Conservation (phyloP, 2,329 filamentous ascomycete genomes). For the Penicillium sp. region DNA sequence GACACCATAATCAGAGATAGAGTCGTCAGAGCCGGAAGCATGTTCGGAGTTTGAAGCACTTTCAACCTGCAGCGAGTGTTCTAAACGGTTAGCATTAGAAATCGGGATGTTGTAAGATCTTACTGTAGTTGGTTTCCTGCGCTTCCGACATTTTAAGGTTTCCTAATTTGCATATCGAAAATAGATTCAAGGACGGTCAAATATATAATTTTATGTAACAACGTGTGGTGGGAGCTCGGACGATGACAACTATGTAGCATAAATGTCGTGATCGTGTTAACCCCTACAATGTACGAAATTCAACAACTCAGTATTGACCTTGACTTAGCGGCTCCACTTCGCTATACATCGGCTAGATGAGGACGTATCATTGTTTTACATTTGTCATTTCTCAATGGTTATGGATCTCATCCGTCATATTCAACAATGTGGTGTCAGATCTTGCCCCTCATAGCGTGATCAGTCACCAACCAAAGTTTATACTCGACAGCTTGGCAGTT, state of each 20-base stretch:
- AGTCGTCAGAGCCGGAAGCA: slow-evolving; percentile 1
- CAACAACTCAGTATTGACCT: not conserved
- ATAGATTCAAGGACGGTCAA: too few relatives aligned
- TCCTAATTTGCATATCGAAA: too few relatives aligned
- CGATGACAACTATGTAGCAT: slow-evolving; percentile 9
- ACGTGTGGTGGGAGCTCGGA: not conserved
- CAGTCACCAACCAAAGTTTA: not conserved
- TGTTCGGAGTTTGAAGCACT: not conserved
- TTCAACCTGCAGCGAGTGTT: not conserved
- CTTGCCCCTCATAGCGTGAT: not conserved
- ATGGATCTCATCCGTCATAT: not conserved
- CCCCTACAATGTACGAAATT: not conserved
- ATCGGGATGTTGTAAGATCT: not conserved
- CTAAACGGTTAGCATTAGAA: not conserved
- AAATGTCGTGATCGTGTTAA: slow-evolving; percentile 10
- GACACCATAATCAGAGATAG: not conserved
- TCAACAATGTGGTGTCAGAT: not conserved
- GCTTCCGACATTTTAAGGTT: not conserved
- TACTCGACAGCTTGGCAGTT: too few relatives aligned
- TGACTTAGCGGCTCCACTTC: not conserved
- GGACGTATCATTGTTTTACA: not conserved
- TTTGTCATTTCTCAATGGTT: not conserved
- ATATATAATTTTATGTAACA: too few relatives aligned
- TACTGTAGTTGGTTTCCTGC: not conserved
- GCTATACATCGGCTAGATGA: not conserved